These are phyloP conservation scores for Lentinula sp. DNA, from an alignment of 768 basidiomycete species.

Conservation along the genomic window DNA sequence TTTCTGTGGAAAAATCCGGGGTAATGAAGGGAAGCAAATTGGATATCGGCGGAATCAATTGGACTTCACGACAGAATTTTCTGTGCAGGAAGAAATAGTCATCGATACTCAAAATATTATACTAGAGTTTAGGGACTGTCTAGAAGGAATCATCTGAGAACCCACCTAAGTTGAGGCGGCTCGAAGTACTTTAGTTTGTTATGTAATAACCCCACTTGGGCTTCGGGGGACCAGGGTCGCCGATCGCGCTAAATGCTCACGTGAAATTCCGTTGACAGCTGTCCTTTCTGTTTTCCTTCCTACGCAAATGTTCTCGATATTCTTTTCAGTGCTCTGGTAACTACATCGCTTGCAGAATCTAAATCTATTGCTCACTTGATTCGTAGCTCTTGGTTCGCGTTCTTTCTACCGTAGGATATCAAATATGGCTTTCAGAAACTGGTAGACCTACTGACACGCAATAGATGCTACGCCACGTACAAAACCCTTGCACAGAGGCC, in stretches of 20 bases:
- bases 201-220: no score
- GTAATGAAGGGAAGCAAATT: not conserved
- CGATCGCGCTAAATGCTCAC: not conserved
- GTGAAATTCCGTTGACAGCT: not conserved
- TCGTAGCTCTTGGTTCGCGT: constrained; percentile 65
- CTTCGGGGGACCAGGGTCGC: not conserved
- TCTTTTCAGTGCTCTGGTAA: constrained; percentile 11
- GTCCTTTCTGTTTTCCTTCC: not conserved
- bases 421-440: not conserved
- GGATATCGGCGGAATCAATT: not conserved
- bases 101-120: not conserved
- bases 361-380: not conserved
- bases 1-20: not conserved
- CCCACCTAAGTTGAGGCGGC: no score
- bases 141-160: no score
- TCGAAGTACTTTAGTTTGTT: no score
- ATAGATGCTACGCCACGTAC: constrained; percentile 48
- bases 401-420: constrained; percentile 40
- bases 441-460: not conserved
- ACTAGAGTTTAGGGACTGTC: no score
- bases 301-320: constrained; percentile 7
- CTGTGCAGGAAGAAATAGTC: not conserved
- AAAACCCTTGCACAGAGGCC: constrained; percentile 54
- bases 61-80: not conserved
- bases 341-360: not conserved